Evolutionary conservation across 2,329 filamentous ascomycete species (phyloP).

Genomic region (Cordyceps cateniannulata): DNA sequence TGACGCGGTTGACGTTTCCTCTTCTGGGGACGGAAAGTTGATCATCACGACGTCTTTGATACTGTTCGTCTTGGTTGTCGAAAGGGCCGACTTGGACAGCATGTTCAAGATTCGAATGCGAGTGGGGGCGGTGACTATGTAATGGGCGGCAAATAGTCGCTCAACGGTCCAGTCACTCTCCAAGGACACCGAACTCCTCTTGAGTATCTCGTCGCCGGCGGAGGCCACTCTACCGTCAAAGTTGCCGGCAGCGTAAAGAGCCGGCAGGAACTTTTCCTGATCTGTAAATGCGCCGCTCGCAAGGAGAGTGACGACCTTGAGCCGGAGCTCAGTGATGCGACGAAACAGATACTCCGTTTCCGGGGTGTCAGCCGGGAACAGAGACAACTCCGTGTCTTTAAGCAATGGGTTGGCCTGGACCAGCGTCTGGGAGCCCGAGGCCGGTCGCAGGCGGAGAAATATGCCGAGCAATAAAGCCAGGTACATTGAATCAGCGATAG

Average conservation of each 20-base stretch:
- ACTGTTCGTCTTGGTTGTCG: slow-evolving; percentile 61
- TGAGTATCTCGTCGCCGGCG: slow-evolving; percentile 85
- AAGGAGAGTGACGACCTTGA: slow-evolving; percentile 61
- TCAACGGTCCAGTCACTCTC: slow-evolving; percentile 61
- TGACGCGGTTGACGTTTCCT: slow-evolving; percentile 16
- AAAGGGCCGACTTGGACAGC: slow-evolving; percentile 68
- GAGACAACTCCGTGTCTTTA: slow-evolving; percentile 22
- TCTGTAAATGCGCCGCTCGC: slow-evolving; percentile 83
- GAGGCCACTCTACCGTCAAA: slow-evolving; percentile 73
- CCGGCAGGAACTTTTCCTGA: slow-evolving; percentile 74
- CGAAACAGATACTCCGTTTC: slow-evolving; percentile 55
- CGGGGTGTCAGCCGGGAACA: slow-evolving; percentile 32
- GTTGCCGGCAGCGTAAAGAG: slow-evolving; percentile 77
- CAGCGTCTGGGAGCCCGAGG: slow-evolving; percentile 26
- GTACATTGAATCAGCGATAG: slow-evolving; percentile 64
- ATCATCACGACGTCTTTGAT: slow-evolving; percentile 65
- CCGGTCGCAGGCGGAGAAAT: slow-evolving; percentile 47
- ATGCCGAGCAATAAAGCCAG: slow-evolving; percentile 71
- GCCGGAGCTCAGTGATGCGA: slow-evolving; percentile 40
- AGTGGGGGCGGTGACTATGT: slow-evolving; percentile 63
- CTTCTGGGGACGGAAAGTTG: slow-evolving; percentile 43
- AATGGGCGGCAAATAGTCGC: slow-evolving; percentile 67
- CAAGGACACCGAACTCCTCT: slow-evolving; percentile 67
- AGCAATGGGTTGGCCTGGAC: slow-evolving; percentile 27
- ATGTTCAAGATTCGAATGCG: slow-evolving; percentile 70